Evolutionary conservation across 805 yeast genomes (phyloP), one percentile per base, ranked within the genome.

Genomic region (Candida arabinofermentans): DNA sequence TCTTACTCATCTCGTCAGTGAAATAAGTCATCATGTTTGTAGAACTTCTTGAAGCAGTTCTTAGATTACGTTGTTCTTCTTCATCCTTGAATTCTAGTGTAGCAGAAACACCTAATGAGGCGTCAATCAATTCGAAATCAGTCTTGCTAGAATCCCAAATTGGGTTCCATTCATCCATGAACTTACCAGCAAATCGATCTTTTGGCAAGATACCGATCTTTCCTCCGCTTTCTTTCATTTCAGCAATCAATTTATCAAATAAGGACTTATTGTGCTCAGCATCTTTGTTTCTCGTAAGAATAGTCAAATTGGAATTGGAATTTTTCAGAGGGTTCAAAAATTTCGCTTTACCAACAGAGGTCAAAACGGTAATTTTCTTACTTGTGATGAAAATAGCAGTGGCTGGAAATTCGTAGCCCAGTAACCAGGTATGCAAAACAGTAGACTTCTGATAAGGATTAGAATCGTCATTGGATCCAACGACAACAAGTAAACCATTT

Each of bases 381-480:
- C 74, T 71, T 3, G 85, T 75, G 43, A 90, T 66, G 38, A 74
- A 78, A 40, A 91, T 65, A 24, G 81, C 80, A 2, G 97, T 89
- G 38, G 93, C 93, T n/a, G 96, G 95, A 58, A 91, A 91, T 61
- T 93, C 98, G 61, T 90, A 91, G 4, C 97, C 96, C 37, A 91
- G 67, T 40, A 91, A 68, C 98, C 98, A 91, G 39, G 81, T 84
- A 61, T 90, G 97, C 36, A 90, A 65, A 34, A 85, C 82, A 1
- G 95, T 81, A 10, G 95, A 83, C 64, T 87, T 87, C 59, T 85
- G 88, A 64, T 87, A 89, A 36, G 96, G 95, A 60, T 88, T 85
- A 49, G 85, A 91, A 46, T 86, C 93, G 58, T 87, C 89, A 34
- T 86, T 71, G 7, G 95, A 85, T 10, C 97, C 98, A 36, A 85